These are phyloP conservation scores for Wickerhamiella australiensis DNA, from an alignment of 805 yeast genomes.

Conservation along the genomic window DNA sequence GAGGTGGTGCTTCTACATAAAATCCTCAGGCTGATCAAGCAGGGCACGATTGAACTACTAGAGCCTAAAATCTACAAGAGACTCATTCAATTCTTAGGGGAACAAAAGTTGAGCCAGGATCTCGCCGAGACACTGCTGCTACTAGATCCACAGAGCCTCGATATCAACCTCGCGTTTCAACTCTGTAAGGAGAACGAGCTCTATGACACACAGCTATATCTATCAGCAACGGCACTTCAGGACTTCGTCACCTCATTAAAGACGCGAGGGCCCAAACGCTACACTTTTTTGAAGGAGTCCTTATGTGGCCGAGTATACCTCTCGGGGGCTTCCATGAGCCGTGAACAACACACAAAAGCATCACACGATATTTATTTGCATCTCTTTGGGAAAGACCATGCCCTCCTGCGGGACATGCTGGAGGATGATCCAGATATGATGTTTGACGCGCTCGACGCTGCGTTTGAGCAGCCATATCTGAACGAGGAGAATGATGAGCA, in stretches of 20 bases:
- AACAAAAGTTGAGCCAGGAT: neutral
- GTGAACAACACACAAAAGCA: conserved; percentile 33
- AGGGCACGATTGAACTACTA: conserved; percentile 35
- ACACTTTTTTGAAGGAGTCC: conserved; percentile 52
- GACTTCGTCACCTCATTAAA: conserved; percentile 44
- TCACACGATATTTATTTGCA: conserved; percentile 33
- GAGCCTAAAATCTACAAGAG: conserved; percentile 55
- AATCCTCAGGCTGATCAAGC: conserved; percentile 41
- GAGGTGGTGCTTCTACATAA: conserved; percentile 37
- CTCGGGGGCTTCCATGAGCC: conserved; percentile 37
- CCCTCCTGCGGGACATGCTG: conserved; percentile 8
- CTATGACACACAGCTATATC: conserved; percentile 50
- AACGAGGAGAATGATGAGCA: conserved; percentile 42
- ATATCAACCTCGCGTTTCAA: conserved; percentile 61
- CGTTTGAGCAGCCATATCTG: conserved; percentile 65
- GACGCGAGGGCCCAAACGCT: conserved; percentile 22
- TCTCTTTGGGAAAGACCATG: conserved; percentile 41
- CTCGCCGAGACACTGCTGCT: conserved; percentile 61
- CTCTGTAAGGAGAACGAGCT: conserved; percentile 47
- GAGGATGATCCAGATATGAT: conserved; percentile 30
- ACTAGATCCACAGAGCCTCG: conserved; percentile 55
- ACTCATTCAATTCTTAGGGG: conserved; percentile 35
- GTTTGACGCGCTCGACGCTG: conserved; percentile 61
- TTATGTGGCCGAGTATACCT: conserved; percentile 77
- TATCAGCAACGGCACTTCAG: conserved; percentile 56